Evolutionary conservation across 179 eudicot genomes (phyloP).

Genomic region (Sideroxylon spinosum): DNA sequence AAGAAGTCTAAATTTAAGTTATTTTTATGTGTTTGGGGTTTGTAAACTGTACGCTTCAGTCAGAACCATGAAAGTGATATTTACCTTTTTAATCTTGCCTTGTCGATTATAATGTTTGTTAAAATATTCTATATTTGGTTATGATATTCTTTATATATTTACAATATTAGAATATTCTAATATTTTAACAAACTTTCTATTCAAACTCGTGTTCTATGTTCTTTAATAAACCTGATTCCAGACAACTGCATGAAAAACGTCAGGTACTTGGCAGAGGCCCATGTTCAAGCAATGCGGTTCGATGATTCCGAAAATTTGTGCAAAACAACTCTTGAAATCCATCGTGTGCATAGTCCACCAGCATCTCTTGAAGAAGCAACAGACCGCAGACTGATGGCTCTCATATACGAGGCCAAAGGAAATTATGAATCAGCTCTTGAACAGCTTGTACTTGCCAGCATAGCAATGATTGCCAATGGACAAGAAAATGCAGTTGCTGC

Average conservation of each 20-base stretch:
- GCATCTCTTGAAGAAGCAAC: slow-evolving; percentile 98
- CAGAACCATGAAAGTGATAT: not conserved
- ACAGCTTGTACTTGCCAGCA: slow-evolving; percentile 95
- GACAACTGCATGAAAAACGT: not conserved
- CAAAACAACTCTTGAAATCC: slow-evolving; percentile 91
- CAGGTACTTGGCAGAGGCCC: slow-evolving; percentile 95
- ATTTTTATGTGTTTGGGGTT: not conserved
- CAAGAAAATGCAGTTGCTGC: slow-evolving; percentile 95
- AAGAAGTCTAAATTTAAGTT: too few relatives aligned
- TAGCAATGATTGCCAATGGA: slow-evolving; percentile 98
- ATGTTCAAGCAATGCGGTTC: slow-evolving; percentile 96
- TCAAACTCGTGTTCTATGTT: not conserved
- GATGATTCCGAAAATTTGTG: slow-evolving; percentile 82
- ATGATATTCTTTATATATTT: too few relatives aligned
- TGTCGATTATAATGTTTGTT: slow-evolving; percentile 5
- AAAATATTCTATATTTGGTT: too few relatives aligned
- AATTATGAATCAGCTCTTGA: slow-evolving; percentile 89
- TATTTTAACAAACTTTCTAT: too few relatives aligned
- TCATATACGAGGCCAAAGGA: slow-evolving; percentile 90
- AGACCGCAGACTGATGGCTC: slow-evolving; percentile 96
- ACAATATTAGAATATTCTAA: too few relatives aligned
- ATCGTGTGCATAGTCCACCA: slow-evolving; percentile 82
- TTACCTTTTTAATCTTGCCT: not conserved
- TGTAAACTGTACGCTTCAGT: not conserved
- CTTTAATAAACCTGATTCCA: not conserved